Evolutionary conservation across 495 filamentous ascomycete genomes (phyloP).

Genomic region (Penicillium daleae): DNA sequence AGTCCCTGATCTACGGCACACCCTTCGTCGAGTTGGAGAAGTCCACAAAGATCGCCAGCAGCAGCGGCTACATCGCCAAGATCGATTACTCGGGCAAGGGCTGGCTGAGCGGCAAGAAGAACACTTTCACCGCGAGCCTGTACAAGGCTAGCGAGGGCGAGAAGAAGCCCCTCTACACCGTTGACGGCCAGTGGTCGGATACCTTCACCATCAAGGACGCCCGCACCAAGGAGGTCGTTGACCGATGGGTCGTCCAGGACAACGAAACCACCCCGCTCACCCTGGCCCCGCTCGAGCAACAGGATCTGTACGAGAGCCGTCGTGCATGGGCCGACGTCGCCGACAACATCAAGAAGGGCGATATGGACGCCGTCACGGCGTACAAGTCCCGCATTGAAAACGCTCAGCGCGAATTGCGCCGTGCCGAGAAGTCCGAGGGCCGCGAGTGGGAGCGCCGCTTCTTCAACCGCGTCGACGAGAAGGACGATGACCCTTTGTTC

Average conservation of each 20-base stretch:
- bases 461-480: slow-evolving; percentile 63
- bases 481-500: slow-evolving; percentile 58
- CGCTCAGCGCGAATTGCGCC: slow-evolving; percentile 82
- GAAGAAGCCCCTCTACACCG: slow-evolving; percentile 80
- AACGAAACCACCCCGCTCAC: slow-evolving; percentile 67
- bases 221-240: slow-evolving; percentile 69
- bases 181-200: slow-evolving; percentile 92
- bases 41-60: slow-evolving; percentile 79
- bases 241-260: slow-evolving; percentile 67
- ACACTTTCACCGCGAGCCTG: slow-evolving; percentile 79
- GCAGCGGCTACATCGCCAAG: slow-evolving; percentile 85
- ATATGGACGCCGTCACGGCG: slow-evolving; percentile 76
- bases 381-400: slow-evolving; percentile 93
- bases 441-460: slow-evolving; percentile 84
- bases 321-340: slow-evolving; percentile 90
- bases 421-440: slow-evolving; percentile 75
- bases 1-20: slow-evolving; percentile 87
- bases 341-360: slow-evolving; percentile 71
- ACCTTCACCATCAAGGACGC: slow-evolving; percentile 77
- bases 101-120: slow-evolving; percentile 95
- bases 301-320: slow-evolving; percentile 86
- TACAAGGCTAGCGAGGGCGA: slow-evolving; percentile 74
- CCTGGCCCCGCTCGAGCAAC: slow-evolving; percentile 74
- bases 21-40: slow-evolving; percentile 91
- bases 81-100: slow-evolving; percentile 92